Percentiles rank a stretch among this genome's conserved stretches.
phyloP scores from a whole-genome alignment of 352 stramenopile genomes.

The Phytopythium helicoides region DNA sequence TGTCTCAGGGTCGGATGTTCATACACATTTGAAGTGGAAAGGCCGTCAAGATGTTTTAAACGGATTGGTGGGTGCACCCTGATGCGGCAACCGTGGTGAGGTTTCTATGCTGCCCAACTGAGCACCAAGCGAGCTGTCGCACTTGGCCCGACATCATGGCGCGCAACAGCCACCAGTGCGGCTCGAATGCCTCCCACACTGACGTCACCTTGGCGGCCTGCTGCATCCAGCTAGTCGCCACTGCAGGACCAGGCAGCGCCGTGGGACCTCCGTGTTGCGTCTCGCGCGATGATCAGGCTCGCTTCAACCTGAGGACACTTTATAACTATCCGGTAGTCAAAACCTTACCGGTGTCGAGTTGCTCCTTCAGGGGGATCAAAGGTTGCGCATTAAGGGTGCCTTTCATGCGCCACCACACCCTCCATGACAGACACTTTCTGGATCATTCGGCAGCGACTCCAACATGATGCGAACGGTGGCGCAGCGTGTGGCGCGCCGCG shows the following conservation, averaged over 20 bases:
- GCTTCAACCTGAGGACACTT: background rate
- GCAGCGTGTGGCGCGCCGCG: constrained; percentile 39
- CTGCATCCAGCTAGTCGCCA: background rate
- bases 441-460: no score
- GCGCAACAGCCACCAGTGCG: no score
- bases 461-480: constrained; percentile 50
- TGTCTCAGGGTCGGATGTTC: no score
- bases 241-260: background rate
- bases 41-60: no score
- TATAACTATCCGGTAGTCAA: no score
- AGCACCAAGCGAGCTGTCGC: no score
- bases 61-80: constrained; percentile 5
- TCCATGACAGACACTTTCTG: no score
- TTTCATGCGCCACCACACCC: background rate
- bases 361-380: background rate
- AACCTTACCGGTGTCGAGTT: background rate
- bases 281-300: background rate
- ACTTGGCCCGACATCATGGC: no score
- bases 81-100: constrained; percentile 12
- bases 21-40: no score
- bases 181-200: no score
- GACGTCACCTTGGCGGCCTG: background rate
- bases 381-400: constrained; percentile 4
- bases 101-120: constrained; percentile 7
- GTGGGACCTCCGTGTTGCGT: background rate